Base-by-base conservation (phyloP, 2,329 filamentous ascomycete species). In the Botryotinia convoluta region DNA sequence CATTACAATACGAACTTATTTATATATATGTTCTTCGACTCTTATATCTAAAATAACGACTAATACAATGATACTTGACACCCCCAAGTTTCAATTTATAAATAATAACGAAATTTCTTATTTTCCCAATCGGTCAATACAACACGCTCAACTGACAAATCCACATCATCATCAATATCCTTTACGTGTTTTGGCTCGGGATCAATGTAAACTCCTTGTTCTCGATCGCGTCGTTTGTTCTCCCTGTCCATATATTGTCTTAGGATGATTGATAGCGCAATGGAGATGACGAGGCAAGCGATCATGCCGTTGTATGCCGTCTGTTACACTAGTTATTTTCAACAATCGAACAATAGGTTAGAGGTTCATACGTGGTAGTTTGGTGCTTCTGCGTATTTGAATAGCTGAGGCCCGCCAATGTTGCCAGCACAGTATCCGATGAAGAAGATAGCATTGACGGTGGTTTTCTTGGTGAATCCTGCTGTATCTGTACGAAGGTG, bases 341-440 rank as follows among this genome's bases (percentile, higher is more conserved):
- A 82, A 20, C 9, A 26, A 32, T 45, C 26, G 29, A 39, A 35
- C 2, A 6, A 37, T 37, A 18, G 51, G 7, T 81, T 74, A 83
- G 91, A 91, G 91, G 0, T 91, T 82, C 1, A 91, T 80, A 80
- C 92, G 4, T 59, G 69, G 14, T 71, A 62, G 14, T 37, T 32
- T 22, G 69, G 69, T 63, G 59, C 54, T 37, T 71, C 69, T 22
- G 57, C 54, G n/a, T 12, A 62, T 54, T 64, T 71, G 60, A 71
- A 71, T n/a, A 71, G 35, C 63, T 71, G 60, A 4, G 69, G 60
- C 22, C 69, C 69, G 4, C 69, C 60, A 14, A 71, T 71, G 37
- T 64, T 71, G 32, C 69, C 69, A 29, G 59, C 69, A 64, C 69
- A 71, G 61, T 71, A 71, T 51, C 39, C 60, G 26, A 71, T 71